Evolutionary conservation across 352 stramenopile genomes (phyloP).

Genomic region (Phytophthora kernoviae): DNA sequence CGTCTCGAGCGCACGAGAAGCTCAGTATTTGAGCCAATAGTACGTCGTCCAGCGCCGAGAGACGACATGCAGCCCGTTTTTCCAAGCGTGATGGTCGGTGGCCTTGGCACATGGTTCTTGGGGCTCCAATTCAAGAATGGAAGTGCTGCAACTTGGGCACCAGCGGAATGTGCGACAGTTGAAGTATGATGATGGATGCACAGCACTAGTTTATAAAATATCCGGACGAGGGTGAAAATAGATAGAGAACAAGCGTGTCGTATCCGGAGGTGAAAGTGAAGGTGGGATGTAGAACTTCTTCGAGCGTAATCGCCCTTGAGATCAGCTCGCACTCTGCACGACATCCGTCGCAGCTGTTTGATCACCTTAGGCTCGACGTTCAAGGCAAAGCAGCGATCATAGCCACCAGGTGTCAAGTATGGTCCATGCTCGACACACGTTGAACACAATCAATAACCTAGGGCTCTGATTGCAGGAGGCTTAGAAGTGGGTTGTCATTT

Average conservation of each 20-base stretch:
- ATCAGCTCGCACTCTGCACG: too few species aligned
- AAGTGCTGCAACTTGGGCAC: conserved; percentile 8
- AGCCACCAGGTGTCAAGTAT: too few species aligned
- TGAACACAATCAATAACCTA: background rate
- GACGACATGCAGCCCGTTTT: conserved; percentile 19
- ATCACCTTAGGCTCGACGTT: too few species aligned
- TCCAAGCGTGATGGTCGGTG: conserved; percentile 8
- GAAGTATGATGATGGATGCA: conserved; percentile 17
- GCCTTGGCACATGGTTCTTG: conserved; percentile 18
- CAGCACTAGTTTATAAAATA: too few species aligned
- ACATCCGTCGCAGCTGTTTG: too few species aligned
- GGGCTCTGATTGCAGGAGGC: background rate
- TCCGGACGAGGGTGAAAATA: too few species aligned
- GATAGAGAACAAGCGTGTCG: too few species aligned
- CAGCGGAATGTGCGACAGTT: conserved; percentile 25
- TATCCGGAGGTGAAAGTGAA: too few species aligned
- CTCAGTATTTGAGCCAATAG: conserved; percentile 48
- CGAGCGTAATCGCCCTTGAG: too few species aligned
- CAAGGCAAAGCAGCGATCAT: too few species aligned
- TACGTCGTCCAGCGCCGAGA: conserved; percentile 54
- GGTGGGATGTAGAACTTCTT: too few species aligned
- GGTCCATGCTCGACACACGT: background rate
- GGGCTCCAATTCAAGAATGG: conserved; percentile 24
- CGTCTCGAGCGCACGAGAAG: conserved; percentile 46
- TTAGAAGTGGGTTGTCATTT: too few species aligned